Evolutionary conservation across 768 basidiomycete genomes (phyloP), one percentile per base, ranked within the genome.

Genomic region (Guyanaporus albipodus): DNA sequence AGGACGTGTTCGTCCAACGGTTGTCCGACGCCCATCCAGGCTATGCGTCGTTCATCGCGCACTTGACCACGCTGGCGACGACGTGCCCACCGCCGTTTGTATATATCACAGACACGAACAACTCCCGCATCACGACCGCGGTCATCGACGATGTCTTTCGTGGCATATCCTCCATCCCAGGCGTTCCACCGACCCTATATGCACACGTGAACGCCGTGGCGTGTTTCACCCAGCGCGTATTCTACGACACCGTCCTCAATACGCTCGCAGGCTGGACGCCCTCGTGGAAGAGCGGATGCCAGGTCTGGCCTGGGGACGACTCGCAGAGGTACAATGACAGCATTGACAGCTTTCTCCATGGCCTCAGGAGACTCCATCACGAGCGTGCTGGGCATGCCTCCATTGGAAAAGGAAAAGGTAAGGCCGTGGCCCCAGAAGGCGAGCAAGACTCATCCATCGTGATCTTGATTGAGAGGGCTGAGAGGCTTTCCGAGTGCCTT

Each of bases 281-380:
- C 8, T 60, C 64, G 6, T 87, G 85, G 86, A 72, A 74, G 19
- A 67, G 76, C 6, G 85, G 82, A 12, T 83, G 82, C 50, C 63
- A 62, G 21, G 80, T 81, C 45, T 87, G 85, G 85, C 58, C 60
- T 8, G 55, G 68, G 8, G 60, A 67, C 5, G 70, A 67, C 6
- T 62, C 62, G 8, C 59, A 72, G 41, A 57, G 76, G 48, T 85
- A 75, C 69, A 87, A 82, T 56, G 82, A 84, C 27, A 82, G 69
- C 46, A 58, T 88, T 19, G 87, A 88, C 46, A 69, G 72, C 11
- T 89, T 89, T 53, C 48, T 87, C n/a, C 83, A 85, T 49, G 86
- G 86, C 0, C 60, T 90, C 27, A 38, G 43, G 66, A 71, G 31
- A 67, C 73, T 42, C 50, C 74, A 9, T 62, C 68, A 48, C 49